Evolutionary conservation across 805 yeast species (phyloP).

Genomic region (Starmerella powellii): DNA sequence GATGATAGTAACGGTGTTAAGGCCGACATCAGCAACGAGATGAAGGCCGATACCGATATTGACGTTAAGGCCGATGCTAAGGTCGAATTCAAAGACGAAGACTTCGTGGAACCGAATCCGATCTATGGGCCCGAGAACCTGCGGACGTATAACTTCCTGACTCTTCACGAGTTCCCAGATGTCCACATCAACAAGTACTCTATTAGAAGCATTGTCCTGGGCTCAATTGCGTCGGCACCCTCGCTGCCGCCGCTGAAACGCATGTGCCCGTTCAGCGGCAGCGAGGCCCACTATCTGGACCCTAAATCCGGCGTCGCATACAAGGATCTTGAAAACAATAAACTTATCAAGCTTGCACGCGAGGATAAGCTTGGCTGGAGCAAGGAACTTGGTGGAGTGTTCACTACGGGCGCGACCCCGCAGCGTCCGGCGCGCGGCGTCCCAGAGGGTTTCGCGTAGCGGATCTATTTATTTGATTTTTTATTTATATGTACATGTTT

Average conservation of each 20-base stretch:
- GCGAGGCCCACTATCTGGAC: slow-evolving; percentile 71
- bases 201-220: slow-evolving; percentile 41
- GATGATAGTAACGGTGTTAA: slow-evolving; percentile 26
- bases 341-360: slow-evolving; percentile 41
- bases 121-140: slow-evolving; percentile 16
- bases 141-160: slow-evolving; percentile 31
- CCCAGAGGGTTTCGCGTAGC: slow-evolving; percentile 61
- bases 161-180: slow-evolving; percentile 39
- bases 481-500: slow-evolving; percentile 6
- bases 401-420: slow-evolving; percentile 29
- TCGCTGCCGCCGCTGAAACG: slow-evolving; percentile 36
- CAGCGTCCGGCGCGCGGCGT: slow-evolving; percentile 44
- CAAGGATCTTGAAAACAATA: slow-evolving; percentile 68
- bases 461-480: not conserved
- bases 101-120: not conserved
- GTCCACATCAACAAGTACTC: slow-evolving; percentile 17
- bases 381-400: slow-evolving; percentile 36
- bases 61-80: not conserved
- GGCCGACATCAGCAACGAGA: slow-evolving; percentile 13
- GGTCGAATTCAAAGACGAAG: slow-evolving; percentile 1
- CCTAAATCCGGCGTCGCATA: slow-evolving; percentile 84
- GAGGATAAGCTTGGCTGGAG: slow-evolving; percentile 44
- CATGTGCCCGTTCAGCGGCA: slow-evolving; percentile 64
- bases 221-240: slow-evolving; percentile 34
- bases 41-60: not conserved